phyloP scores from a whole-genome alignment of 1,139 yeast genomes.

The Debaryomyces sp. region DNA sequence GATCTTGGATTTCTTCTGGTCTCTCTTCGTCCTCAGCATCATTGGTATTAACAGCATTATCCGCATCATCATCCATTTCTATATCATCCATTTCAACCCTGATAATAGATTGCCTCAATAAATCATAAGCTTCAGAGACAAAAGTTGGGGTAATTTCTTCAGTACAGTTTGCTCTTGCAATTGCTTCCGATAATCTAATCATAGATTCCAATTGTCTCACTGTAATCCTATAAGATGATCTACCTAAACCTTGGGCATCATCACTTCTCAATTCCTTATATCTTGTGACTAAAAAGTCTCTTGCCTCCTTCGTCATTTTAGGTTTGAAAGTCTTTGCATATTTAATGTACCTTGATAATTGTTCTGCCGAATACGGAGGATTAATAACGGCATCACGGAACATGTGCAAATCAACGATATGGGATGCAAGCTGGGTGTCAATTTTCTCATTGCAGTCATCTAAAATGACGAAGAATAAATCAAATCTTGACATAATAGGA shows the following conservation, averaged over 20 bases:
- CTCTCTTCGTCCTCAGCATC: conserved; percentile 12
- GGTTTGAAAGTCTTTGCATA: conserved; percentile 96
- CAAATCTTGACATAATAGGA: conserved; percentile 98
- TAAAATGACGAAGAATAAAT: conserved; percentile 87
- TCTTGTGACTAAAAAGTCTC: conserved; percentile 73
- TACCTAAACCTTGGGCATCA: conserved; percentile 90
- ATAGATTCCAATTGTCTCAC: conserved; percentile 95
- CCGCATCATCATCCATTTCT: conserved; percentile 73
- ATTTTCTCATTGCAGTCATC: conserved; percentile 94
- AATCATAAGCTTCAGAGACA: conserved; percentile 92
- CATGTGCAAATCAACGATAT: conserved; percentile 93
- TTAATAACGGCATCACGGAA: conserved; percentile 85
- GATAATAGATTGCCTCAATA: conserved; percentile 87
- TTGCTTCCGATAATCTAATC: conserved; percentile 93
- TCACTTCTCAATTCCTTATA: conserved; percentile 88
- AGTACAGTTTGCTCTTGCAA: conserved; percentile 95
- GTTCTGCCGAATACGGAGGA: conserved; percentile 90
- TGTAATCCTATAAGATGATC: conserved; percentile 88
- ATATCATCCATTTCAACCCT: conserved; percentile 95
- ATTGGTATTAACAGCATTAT: conserved; percentile 24
- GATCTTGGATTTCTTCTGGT: conserved; percentile 14
- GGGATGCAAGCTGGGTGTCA: conserved; percentile 88
- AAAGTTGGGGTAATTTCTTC: conserved; percentile 84
- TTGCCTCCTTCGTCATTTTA: conserved; percentile 77
- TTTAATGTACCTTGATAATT: conserved; percentile 82